Evolutionary conservation across 2,329 filamentous ascomycete species (phyloP), one percentile per base, ranked within the genome.

Genomic region (Hirsutella rhossiliensis): DNA sequence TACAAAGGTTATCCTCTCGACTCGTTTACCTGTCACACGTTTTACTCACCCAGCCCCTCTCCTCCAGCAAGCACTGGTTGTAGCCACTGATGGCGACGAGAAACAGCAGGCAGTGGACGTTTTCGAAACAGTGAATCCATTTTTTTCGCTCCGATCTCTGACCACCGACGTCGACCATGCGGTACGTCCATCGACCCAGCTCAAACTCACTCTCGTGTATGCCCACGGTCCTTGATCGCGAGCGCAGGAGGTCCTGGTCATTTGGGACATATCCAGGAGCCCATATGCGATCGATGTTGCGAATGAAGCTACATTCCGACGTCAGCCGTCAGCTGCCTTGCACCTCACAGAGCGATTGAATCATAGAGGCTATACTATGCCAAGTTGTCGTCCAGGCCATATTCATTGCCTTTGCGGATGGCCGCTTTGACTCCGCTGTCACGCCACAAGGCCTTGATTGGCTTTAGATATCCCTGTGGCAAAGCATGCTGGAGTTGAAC

Each of bases 91-190:
- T 95, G 66, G 90, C 90, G 53, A 96, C 90, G 45, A 95, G 71
- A 80, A 96, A 96, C 34, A 96, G 83, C 55, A 96, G 94, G 11
- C 88, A 94, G 11, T 88, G 95, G 58, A 96, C 89, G 57, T 96
- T 95, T 72, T 96, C 89, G 67, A 96, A 96, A 71, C 89, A 95
- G 72, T 96, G 89, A 56, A 96, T 96, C 89, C 89, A 96, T 79
- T 96, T 96, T 84, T 96, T 96, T 62, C 89, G 82, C 69, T 96
- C 89, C 7, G 87, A 95, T 63, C 89, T 80, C 68, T 95, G 89
- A 52, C 89, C 90, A 75, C 89, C 89, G 39, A 96, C 89, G 59
- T 96, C 89, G 67, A 95, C 95, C 89, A 96, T 95, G 54, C 88
- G 81, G 72, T 95, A 96, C 46, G 88, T 95, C 51, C 96, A 73